A percentile compares a stretch with the other conserved stretches of the same genome.
Conservation (phyloP, 176 grass and related monocot species). For the Chloris gayana region DNA sequence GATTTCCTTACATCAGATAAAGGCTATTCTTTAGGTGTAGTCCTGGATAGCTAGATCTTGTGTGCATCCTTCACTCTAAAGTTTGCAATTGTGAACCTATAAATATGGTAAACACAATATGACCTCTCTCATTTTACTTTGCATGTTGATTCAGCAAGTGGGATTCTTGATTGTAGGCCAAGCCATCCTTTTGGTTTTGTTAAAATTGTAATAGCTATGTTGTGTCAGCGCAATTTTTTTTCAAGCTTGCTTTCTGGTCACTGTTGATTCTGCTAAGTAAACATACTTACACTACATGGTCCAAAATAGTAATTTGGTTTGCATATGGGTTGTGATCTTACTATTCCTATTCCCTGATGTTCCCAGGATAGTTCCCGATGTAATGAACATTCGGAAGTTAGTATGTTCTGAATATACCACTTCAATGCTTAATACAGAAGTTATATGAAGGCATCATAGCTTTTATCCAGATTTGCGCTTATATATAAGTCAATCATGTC, state of each 20-base stretch:
- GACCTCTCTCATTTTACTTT: neutral
- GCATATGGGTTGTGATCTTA: neutral
- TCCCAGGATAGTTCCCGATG: neutral
- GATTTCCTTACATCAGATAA: neutral
- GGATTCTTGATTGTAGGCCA: neutral
- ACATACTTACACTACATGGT: neutral
- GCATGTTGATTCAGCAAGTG: neutral
- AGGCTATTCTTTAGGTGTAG: neutral
- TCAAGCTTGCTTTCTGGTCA: neutral
- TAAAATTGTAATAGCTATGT: neutral
- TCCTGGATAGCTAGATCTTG: neutral
- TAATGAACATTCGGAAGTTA: constrained; percentile 1
- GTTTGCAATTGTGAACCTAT: neutral
- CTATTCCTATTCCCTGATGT: neutral
- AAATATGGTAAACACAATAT: neutral
- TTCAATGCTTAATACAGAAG: neutral
- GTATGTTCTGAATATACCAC: constrained; percentile 8
- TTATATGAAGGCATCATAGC: neutral
- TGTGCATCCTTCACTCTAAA: neutral
- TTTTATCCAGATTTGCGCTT: neutral
- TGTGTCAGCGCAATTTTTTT: neutral
- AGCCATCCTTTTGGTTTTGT: neutral
- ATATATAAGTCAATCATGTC: too few relatives aligned
- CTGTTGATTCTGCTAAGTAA: constrained; percentile 1
- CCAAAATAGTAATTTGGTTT: constrained; percentile 22